Conservation (phyloP, 176 grass and related monocot species). For the Oryza meyeriana region DNA sequence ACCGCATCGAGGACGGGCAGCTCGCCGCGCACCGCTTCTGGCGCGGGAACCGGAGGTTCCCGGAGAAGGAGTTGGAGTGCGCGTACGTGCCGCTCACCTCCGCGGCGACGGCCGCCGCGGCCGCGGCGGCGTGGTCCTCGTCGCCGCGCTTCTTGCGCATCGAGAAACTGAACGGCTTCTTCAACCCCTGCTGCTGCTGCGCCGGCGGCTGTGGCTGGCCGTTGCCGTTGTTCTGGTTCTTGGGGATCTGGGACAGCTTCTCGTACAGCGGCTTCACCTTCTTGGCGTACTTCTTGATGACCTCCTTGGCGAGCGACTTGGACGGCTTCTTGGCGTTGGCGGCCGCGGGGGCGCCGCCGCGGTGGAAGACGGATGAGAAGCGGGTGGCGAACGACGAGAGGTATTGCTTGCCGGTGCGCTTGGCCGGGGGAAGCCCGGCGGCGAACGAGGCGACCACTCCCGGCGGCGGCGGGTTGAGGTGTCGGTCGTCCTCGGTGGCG, state of each 20-base stretch:
- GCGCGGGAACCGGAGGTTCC: slow-evolving; percentile 77
- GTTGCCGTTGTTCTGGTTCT: slow-evolving; percentile 38
- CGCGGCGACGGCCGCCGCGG: neutral
- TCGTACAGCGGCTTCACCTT: slow-evolving; percentile 96
- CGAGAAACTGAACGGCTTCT: slow-evolving; percentile 95
- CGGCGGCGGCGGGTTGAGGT: slow-evolving; percentile 17
- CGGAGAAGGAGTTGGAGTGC: slow-evolving; percentile 87
- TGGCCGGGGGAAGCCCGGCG: slow-evolving; percentile 24
- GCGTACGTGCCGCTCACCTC: slow-evolving; percentile 39
- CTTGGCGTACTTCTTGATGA: slow-evolving; percentile 96
- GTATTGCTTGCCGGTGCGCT: slow-evolving; percentile 64
- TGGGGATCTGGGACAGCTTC: slow-evolving; percentile 82
- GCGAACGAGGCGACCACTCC: neutral
- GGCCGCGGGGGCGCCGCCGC: slow-evolving; percentile 45
- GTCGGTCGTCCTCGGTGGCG: slow-evolving; percentile 72
- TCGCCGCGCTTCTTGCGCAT: slow-evolving; percentile 58
- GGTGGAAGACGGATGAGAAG: slow-evolving; percentile 94
- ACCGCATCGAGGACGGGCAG: slow-evolving; percentile 95
- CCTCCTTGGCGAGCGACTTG: slow-evolving; percentile 81
- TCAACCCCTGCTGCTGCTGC: slow-evolving; percentile 54
- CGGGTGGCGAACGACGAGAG: slow-evolving; percentile 87
- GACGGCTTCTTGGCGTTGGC: slow-evolving; percentile 34
- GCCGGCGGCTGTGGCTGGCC: slow-evolving; percentile 16
- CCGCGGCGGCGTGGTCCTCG: slow-evolving; percentile 19
- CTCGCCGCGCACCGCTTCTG: slow-evolving; percentile 79